Base-by-base conservation (phyloP, 768 basidiomycete species). In the Lactarius pseudohatsudake region DNA sequence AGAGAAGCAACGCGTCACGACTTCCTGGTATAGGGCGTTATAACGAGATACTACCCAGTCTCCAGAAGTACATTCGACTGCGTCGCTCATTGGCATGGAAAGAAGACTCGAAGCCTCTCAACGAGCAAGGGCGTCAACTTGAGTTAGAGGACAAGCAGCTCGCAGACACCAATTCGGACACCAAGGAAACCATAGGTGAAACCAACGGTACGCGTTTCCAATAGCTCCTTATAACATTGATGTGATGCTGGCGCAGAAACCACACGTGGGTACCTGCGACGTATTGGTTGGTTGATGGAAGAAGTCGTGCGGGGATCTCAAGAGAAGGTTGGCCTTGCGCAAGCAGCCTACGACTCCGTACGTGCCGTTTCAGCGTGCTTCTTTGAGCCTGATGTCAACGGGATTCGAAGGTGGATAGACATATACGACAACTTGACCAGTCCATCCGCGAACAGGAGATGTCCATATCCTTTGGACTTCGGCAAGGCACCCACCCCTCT, bases 381-480 rank as follows among this genome's bases (percentile, higher is more conserved):
- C 7, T n/a, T 40, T 9, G 18, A n/a, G 36, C 15, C 9, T 20
- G 8, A 40, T 15, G 18, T 26, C 20, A 57, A 62, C 28, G 38
- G 10, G 32, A 20, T 22, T 20, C 59, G 6, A 50, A 94, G 92
- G 84, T 93, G 15, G 89, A 93, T 69, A 82, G 92, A 41, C 91
- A 94, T 72, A 86, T 91, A 34, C 85, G 88, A 28, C 81, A 90
- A 47, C 79, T 95, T 28, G 91, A 94, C 70, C 85, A 91, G 71
- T 87, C 83, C n/a, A 84, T 89, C 64, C 82, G 82, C 58, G 83
- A 86, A 66, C 83, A 86, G 71, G 84, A 87, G 72, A 80, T 82
- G 38, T 77, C 82, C 20, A 81, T 87, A 56, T 79, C 82, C 13
- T 77, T 85, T 22, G 85, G 85, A 22, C 76, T 81, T 26, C 81